Conservation (phyloP, 179 eudicot genomes). For the Beta macrorhiza region DNA sequence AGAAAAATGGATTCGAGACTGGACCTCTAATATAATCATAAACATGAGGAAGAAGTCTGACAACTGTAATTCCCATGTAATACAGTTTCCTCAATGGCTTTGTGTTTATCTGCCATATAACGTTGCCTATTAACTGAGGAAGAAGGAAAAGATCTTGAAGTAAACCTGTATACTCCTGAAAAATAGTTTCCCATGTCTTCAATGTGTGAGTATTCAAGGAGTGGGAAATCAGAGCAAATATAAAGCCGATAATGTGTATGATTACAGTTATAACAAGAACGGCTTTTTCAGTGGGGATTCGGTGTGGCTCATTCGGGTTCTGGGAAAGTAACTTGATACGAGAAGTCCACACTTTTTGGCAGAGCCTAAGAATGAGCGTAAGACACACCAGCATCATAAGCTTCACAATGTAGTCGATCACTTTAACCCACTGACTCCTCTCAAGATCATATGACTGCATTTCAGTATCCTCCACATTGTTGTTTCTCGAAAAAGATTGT, state of each 20-base stretch:
- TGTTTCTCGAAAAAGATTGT: constrained; percentile 47
- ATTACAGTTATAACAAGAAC: constrained; percentile 47
- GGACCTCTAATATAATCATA: constrained; percentile 63
- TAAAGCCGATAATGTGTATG: constrained; percentile 58
- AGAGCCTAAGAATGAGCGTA: constrained; percentile 52
- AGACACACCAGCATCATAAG: constrained; percentile 65
- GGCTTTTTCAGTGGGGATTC: constrained; percentile 58
- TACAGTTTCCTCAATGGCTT: constrained; percentile 61
- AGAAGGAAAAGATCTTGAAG: constrained; percentile 83
- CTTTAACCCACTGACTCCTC: constrained; percentile 44
- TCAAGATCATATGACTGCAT: constrained; percentile 49
- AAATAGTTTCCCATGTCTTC: constrained; percentile 58
- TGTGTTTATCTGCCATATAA: constrained; percentile 60
- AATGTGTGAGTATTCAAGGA: constrained; percentile 36
- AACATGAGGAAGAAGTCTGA: constrained; percentile 73
- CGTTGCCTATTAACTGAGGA: constrained; percentile 76
- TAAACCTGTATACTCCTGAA: constrained; percentile 75
- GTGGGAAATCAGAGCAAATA: constrained; percentile 50
- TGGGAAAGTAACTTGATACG: constrained; percentile 50
- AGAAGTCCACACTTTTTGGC: constrained; percentile 78
- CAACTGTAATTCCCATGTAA: constrained; percentile 62
- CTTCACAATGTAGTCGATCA: constrained; percentile 62
- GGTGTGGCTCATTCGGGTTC: constrained; percentile 46
- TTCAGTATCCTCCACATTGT: constrained; percentile 35
- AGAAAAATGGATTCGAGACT: constrained; percentile 55